Percentiles rank a stretch among this genome's conserved stretches.
Conservation (phyloP, 257 asterid genomes). For the Nicotiana otophora region DNA sequence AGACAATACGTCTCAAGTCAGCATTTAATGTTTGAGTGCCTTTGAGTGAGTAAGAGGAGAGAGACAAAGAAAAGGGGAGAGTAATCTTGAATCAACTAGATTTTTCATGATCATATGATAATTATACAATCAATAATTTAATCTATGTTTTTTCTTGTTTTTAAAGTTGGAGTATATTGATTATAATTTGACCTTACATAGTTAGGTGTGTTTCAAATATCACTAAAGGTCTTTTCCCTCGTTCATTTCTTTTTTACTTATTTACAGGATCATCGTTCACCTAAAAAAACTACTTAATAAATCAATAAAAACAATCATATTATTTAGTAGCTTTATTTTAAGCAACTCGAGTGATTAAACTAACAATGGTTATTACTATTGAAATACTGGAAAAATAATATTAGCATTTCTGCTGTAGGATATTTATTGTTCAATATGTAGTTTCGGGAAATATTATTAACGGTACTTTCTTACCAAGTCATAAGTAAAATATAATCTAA, state of each 20-base stretch:
- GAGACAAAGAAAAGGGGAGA: neutral
- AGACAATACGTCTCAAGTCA: slow-evolving; percentile 8
- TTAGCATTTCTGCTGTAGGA: neutral
- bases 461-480: neutral
- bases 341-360: neutral
- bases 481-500: neutral
- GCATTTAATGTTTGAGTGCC: slow-evolving; percentile 14
- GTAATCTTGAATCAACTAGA: slow-evolving; percentile 17
- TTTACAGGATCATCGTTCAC: neutral
- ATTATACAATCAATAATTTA: no score
- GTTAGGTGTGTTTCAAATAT: neutral
- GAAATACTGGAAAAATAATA: neutral
- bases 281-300: no score
- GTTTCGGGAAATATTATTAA: neutral
- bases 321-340: no score
- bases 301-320: no score
- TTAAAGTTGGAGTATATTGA: neutral
- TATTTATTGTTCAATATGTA: neutral
- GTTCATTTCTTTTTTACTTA: neutral
- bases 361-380: neutral
- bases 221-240: neutral
- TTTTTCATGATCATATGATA: slow-evolving; percentile 14
- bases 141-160: neutral
- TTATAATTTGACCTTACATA: neutral
- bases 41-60: neutral